Base-by-base conservation (phyloP, 208 protist genomes). In the Vickermania ingenoplastis region DNA sequence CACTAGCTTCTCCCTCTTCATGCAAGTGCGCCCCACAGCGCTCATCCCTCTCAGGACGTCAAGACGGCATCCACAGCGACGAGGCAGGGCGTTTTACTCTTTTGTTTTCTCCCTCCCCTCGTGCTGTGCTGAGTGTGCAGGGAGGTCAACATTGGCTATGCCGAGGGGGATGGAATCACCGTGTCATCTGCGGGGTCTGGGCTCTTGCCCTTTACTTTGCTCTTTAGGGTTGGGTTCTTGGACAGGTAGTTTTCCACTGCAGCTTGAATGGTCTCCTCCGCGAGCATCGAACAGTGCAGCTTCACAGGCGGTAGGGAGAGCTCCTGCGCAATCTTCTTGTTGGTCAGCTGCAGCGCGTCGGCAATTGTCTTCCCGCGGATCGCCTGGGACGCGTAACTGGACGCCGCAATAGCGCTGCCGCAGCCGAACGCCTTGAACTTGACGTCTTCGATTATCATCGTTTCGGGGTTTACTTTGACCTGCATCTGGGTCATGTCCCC, bases 391-490 rank as follows among this genome's bases (percentile, higher is more conserved):
- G 97, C 98, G 24, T 98, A 94, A 0, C 95, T 99, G 3, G 87
- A 97, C 22, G 83, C 87, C 0, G 98, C 98, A 63, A 99, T 99
- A 28, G 99, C 99, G 41, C 97, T 98, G 23, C 98, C 98, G 75
- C 99, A 99, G 51, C 99, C 99, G 76, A 99, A 99, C 0, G 98
- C 99, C 79, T 99, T 99, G 69, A 98, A 99, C 63, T 89, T 89
- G 17, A 97, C 96, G 69, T 99, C 93, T 28, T 89, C 82, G 55
- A 99, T 97, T 22, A 89, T 66, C 24, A 89, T 72, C 11, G 84
- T 91, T 28, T 96, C 81, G 7, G 90, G 85, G 65, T 97, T 95
- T 7, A 97, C 81, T 70, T 97, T 94, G 17, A 99, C 81, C 73
- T 99, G 96, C 66, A 99, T 92, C 75, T 99, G 97, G 69, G 99